phyloP scores from a whole-genome alignment of 768 basidiomycete genomes.

The Trametes cinnabarina region DNA sequence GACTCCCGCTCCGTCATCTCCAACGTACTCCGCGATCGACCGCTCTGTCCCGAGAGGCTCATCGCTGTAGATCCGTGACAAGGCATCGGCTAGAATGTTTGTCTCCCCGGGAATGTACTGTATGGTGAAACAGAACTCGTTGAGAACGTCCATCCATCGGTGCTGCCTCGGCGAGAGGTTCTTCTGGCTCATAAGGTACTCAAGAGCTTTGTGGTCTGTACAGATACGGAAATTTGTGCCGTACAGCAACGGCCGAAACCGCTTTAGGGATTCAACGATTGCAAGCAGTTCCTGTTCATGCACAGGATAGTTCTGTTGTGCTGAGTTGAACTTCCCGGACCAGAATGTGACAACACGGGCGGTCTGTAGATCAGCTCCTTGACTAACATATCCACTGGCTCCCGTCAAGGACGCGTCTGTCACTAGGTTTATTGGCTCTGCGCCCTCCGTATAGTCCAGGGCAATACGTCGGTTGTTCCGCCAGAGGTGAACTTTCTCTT shows the following conservation, averaged over 20 bases:
- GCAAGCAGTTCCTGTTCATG: slow-evolving; percentile 37
- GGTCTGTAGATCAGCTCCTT: background rate
- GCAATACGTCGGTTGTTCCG: background rate
- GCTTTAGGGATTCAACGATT: slow-evolving; percentile 38
- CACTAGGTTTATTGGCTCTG: background rate
- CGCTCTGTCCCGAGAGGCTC: slow-evolving; percentile 11
- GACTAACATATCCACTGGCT: background rate
- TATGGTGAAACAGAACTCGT: slow-evolving; percentile 21
- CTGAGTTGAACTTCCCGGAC: slow-evolving; percentile 22
- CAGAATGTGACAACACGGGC: background rate
- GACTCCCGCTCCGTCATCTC: slow-evolving; percentile 4
- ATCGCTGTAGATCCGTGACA: slow-evolving; percentile 12
- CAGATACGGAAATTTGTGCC: slow-evolving; percentile 16
- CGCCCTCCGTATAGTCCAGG: background rate
- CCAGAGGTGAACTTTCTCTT: background rate
- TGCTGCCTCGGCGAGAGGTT: slow-evolving; percentile 18
- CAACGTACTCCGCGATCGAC: slow-evolving; percentile 5
- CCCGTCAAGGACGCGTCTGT: background rate
- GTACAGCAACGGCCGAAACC: slow-evolving; percentile 11
- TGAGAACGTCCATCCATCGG: slow-evolving; percentile 18
- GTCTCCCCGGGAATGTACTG: slow-evolving; percentile 20
- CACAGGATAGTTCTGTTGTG: slow-evolving; percentile 35
- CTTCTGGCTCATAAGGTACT: slow-evolving; percentile 14
- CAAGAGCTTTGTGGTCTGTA: slow-evolving; percentile 22
- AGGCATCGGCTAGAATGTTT: slow-evolving; percentile 19